Conservation (phyloP, 495 filamentous ascomycete species). For the Trichoderma orchidacearum region DNA sequence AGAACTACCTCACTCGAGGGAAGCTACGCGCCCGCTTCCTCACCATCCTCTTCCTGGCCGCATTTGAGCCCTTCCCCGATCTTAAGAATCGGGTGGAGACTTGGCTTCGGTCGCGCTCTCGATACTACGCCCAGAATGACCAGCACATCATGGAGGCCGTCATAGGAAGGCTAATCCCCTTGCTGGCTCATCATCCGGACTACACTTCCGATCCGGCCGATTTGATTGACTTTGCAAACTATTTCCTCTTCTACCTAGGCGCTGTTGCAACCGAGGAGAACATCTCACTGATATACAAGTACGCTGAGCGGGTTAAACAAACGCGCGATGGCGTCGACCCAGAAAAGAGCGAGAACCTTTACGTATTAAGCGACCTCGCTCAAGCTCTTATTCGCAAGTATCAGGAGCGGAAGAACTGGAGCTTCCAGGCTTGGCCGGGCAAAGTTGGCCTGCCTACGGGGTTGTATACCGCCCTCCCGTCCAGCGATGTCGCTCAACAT, state of each 20-base stretch:
- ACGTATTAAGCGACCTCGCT: slow-evolving; percentile 79
- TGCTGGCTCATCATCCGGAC: slow-evolving; percentile 92
- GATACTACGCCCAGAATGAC: slow-evolving; percentile 34
- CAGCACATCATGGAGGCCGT: slow-evolving; percentile 64
- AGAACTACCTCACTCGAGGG: slow-evolving; percentile 63
- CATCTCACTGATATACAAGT: slow-evolving; percentile 76
- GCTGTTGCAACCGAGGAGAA: slow-evolving; percentile 77
- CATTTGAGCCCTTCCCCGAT: slow-evolving; percentile 64
- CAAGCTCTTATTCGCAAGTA: slow-evolving; percentile 72
- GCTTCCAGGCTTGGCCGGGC: slow-evolving; percentile 65
- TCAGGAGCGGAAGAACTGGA: slow-evolving; percentile 64
- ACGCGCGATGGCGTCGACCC: slow-evolving; percentile 62
- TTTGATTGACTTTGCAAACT: slow-evolving; percentile 65
- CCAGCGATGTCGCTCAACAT: slow-evolving; percentile 64
- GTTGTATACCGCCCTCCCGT: slow-evolving; percentile 60
- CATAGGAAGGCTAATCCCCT: slow-evolving; percentile 73
- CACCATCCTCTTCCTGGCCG: slow-evolving; percentile 73
- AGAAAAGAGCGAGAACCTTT: slow-evolving; percentile 50
- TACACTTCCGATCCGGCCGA: slow-evolving; percentile 57
- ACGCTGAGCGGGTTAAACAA: slow-evolving; percentile 87
- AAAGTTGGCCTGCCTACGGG: slow-evolving; percentile 69
- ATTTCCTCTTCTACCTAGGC: slow-evolving; percentile 78
- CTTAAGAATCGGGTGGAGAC: slow-evolving; percentile 64
- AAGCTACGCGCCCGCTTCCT: slow-evolving; percentile 70
- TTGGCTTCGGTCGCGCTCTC: slow-evolving; percentile 74